Conservation (phyloP, 2,329 filamentous ascomycete species). For the Blastomyces emzantsi region DNA sequence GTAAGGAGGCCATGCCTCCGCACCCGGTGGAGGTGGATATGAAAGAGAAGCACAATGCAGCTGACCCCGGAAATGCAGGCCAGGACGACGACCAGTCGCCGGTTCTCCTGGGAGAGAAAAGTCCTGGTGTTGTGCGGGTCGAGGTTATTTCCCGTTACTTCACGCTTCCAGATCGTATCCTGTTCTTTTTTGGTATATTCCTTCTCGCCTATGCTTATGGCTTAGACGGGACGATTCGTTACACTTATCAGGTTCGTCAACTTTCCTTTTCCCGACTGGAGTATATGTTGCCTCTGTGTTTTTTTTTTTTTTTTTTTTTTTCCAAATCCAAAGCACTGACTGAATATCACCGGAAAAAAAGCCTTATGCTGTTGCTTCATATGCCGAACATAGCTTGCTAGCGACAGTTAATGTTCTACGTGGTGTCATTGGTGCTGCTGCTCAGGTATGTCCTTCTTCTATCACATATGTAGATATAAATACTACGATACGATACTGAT, state of each 20-base stretch:
- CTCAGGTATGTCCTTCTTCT: constrained; percentile 31
- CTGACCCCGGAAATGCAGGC: background rate
- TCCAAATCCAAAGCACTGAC: constrained; percentile 8
- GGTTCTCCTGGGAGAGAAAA: constrained; percentile 24
- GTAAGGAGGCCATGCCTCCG: background rate
- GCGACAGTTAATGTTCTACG: constrained; percentile 52
- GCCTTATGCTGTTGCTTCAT: constrained; percentile 47
- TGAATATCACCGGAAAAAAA: constrained; percentile 19
- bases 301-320: too few species aligned
- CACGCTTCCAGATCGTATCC: constrained; percentile 44
- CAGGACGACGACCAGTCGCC: background rate
- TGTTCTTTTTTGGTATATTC: constrained; percentile 54
- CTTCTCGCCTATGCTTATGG: constrained; percentile 56
- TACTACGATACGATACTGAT: background rate
- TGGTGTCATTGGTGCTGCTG: constrained; percentile 51
- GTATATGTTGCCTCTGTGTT: constrained; percentile 13
- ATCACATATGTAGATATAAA: background rate
- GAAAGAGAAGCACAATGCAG: constrained; percentile 1
- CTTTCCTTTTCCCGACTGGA: constrained; percentile 4
- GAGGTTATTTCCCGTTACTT: constrained; percentile 49
- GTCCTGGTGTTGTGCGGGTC: constrained; percentile 51
- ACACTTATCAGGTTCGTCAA: constrained; percentile 38
- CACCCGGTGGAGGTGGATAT: background rate
- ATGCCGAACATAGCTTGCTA: constrained; percentile 46
- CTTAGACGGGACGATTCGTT: constrained; percentile 49